These are phyloP conservation scores for Lactarius hengduanensis DNA, from an alignment of 768 basidiomycete species.

Conservation along the genomic window DNA sequence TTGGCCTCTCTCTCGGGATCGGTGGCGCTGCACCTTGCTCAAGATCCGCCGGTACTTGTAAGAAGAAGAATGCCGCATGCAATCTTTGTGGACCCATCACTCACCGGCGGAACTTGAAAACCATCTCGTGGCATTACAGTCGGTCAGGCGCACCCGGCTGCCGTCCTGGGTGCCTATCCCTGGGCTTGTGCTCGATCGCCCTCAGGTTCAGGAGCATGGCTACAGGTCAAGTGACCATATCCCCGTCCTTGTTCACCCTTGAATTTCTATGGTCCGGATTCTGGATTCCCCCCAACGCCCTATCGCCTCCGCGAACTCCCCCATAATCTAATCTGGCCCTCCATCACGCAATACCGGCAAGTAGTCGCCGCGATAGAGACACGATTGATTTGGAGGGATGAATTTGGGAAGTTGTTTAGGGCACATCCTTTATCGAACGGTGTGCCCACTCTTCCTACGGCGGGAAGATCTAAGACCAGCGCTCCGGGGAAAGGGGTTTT, in stretches of 20 bases:
- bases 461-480: conserved; percentile 11
- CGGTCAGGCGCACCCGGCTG: background rate
- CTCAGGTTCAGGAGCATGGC: background rate
- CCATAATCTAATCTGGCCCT: conserved; percentile 17
- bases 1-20: conserved; percentile 6
- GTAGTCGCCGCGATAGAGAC: conserved; percentile 17
- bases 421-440: conserved; percentile 18
- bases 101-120: conserved; percentile 10
- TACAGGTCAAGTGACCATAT: conserved; percentile 1
- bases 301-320: conserved; percentile 4
- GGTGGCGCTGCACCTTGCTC: conserved; percentile 23
- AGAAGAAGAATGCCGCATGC: conserved; percentile 15
- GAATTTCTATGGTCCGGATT: conserved; percentile 1
- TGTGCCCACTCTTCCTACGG: conserved; percentile 4
- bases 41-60: conserved; percentile 21
- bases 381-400: conserved; percentile 20
- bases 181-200: background rate
- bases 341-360: conserved; percentile 18
- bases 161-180: background rate
- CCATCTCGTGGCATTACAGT: conserved; percentile 13
- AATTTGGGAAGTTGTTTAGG: conserved; percentile 11
- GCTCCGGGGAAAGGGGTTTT: conserved; percentile 12
- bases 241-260: conserved; percentile 4
- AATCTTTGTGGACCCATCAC: conserved; percentile 2
- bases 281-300: background rate